phyloP scores from a whole-genome alignment of 768 basidiomycete species.

The Boletus vermiculosoides region DNA sequence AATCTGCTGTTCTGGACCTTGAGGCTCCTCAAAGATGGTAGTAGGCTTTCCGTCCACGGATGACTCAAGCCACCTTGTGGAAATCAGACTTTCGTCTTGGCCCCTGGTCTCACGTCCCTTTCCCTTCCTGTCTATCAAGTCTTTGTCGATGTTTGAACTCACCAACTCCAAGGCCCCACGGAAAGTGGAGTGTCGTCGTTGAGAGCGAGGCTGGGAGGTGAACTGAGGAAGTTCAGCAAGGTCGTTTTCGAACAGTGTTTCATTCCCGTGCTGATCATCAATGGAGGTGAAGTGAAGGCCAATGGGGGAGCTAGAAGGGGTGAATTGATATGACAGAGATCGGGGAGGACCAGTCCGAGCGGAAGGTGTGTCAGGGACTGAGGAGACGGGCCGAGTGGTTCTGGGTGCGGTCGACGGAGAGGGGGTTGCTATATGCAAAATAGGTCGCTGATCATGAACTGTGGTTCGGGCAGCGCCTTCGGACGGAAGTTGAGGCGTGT shows the following conservation, averaged over 20 bases:
- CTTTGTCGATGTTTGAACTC: constrained; percentile 33
- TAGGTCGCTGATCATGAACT: constrained; percentile 9
- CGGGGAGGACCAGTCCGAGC: constrained; percentile 71
- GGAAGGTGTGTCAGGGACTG: constrained; percentile 48
- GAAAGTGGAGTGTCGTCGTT: constrained; percentile 44
- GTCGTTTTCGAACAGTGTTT: constrained; percentile 29
- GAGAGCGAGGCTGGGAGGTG: constrained; percentile 30
- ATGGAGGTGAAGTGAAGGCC: constrained; percentile 29
- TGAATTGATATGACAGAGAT: constrained; percentile 65
- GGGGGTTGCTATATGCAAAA: constrained; percentile 14
- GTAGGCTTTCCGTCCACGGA: constrained; percentile 46
- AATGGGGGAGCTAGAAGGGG: constrained; percentile 43
- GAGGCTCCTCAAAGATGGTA: constrained; percentile 30
- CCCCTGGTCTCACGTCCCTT: constrained; percentile 49
- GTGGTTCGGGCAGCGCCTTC: constrained; percentile 1
- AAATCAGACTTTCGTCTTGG: constrained; percentile 53
- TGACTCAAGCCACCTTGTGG: constrained; percentile 54
- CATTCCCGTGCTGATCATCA: constrained; percentile 29
- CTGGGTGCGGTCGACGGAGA: constrained; percentile 6
- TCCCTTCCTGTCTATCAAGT: constrained; percentile 49
- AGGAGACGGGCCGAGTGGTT: constrained; percentile 2
- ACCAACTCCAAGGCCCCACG: constrained; percentile 59
- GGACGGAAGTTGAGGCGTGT: not conserved
- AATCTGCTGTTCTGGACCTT: constrained; percentile 20
- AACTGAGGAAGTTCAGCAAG: constrained; percentile 34